Conservation (phyloP, 2,329 filamentous ascomycete species). For the Catunica adiposa region DNA sequence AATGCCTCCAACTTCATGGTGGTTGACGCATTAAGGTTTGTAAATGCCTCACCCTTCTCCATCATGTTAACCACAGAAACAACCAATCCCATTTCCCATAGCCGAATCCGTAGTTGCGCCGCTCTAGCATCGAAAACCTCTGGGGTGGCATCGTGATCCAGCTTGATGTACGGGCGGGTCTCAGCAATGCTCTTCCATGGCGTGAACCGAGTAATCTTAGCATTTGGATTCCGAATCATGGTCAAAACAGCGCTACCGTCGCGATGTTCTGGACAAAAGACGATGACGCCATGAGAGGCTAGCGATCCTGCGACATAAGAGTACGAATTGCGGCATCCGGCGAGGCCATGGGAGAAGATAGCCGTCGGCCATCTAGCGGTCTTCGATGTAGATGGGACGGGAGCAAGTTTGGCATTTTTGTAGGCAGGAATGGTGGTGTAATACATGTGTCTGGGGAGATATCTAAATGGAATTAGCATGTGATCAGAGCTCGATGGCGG, state of each 20-base stretch:
- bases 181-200: constrained; percentile 9
- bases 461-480: constrained; percentile 25
- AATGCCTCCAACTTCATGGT: constrained; percentile 39
- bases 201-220: constrained; percentile 22
- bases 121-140: constrained; percentile 53
- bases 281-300: constrained; percentile 65
- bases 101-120: constrained; percentile 53
- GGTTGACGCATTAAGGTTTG: constrained; percentile 37
- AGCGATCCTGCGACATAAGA: constrained; percentile 67
- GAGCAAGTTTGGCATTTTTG: constrained; percentile 50
- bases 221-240: constrained; percentile 46
- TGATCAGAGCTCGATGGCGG: background rate
- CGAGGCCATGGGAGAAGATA: constrained; percentile 75
- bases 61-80: constrained; percentile 52
- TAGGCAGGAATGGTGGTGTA: constrained; percentile 57
- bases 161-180: constrained; percentile 31
- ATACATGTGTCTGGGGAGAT: constrained; percentile 53
- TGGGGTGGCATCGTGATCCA: constrained; percentile 45
- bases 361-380: constrained; percentile 57
- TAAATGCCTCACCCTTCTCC: constrained; percentile 35
- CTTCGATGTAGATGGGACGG: constrained; percentile 25
- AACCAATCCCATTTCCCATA: constrained; percentile 62
- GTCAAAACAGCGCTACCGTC: constrained; percentile 67
- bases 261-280: constrained; percentile 67
- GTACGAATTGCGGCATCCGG: constrained; percentile 67